These are phyloP conservation scores for Geotrichum cucujoidarum DNA, from an alignment of 1,139 yeast species.

Conservation along the genomic window DNA sequence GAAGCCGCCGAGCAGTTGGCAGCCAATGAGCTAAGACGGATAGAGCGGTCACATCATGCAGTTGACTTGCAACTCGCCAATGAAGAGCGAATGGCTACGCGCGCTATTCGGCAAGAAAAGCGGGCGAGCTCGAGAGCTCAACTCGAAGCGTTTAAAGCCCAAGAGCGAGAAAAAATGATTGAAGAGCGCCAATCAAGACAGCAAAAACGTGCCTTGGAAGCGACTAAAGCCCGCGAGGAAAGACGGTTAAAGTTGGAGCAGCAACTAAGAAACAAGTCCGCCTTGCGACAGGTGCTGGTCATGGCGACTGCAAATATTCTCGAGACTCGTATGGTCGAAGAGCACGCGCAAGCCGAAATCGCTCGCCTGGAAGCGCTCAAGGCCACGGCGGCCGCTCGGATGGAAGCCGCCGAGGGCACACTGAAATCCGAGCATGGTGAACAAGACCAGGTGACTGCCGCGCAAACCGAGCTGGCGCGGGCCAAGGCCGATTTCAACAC, in stretches of 20 bases:
- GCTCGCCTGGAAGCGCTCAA: not conserved
- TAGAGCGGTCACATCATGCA: constrained; percentile 22
- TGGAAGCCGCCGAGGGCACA: not conserved
- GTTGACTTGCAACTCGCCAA: constrained; percentile 27
- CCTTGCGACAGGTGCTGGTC: not conserved
- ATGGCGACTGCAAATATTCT: not conserved
- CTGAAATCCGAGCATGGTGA: not conserved
- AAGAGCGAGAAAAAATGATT: constrained; percentile 19
- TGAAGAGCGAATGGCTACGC: constrained; percentile 29
- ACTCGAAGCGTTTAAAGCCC: constrained; percentile 16
- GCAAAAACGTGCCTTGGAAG: not conserved
- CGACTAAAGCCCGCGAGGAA: not conserved
- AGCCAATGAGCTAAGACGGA: constrained; percentile 31
- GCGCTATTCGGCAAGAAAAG: constrained; percentile 24
- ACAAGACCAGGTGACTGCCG: not conserved
- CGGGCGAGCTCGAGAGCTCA: not conserved
- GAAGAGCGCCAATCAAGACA: not conserved
- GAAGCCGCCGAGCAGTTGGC: constrained; percentile 44
- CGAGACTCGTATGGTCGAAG: not conserved
- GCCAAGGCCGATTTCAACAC: not conserved
- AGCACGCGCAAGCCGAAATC: not conserved
- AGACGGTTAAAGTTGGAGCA: not conserved
- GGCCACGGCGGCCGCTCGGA: not conserved
- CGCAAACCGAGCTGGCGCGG: not conserved
- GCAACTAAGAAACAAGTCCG: not conserved